These are phyloP conservation scores for Syzygium jambos DNA, from an alignment of 345 rosid species.

Conservation along the genomic window DNA sequence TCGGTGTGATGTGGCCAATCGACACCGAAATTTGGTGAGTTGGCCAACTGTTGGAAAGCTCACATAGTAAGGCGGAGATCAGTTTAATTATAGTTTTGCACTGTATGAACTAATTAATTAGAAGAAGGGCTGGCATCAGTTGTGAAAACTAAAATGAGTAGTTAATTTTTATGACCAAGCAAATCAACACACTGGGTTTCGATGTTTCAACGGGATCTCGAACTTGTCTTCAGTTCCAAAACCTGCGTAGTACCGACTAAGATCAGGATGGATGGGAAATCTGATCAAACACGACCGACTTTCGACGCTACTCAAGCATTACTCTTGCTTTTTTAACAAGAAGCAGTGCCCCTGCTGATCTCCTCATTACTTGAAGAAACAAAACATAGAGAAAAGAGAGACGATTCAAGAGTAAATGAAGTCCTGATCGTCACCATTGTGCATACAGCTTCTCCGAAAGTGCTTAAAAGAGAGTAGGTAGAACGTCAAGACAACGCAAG, in stretches of 20 bases:
- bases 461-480: background rate
- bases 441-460: background rate
- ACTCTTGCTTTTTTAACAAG: background rate
- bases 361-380: background rate
- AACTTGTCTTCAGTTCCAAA: background rate
- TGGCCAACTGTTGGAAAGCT: background rate
- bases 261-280: background rate
- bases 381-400: background rate
- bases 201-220: background rate
- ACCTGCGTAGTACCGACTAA: background rate
- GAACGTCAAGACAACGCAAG: background rate
- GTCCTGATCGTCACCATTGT: background rate
- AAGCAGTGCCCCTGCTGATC: background rate
- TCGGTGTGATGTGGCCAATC: background rate
- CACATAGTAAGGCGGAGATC: background rate
- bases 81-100: background rate
- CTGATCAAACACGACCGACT: background rate
- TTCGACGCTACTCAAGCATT: background rate
- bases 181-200: background rate
- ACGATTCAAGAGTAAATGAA: no score
- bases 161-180: background rate
- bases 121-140: background rate
- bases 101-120: background rate
- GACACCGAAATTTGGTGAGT: background rate
- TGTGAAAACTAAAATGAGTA: background rate